Evolutionary conservation across 768 basidiomycete genomes (phyloP).

Genomic region (Amanita pallidorosea): DNA sequence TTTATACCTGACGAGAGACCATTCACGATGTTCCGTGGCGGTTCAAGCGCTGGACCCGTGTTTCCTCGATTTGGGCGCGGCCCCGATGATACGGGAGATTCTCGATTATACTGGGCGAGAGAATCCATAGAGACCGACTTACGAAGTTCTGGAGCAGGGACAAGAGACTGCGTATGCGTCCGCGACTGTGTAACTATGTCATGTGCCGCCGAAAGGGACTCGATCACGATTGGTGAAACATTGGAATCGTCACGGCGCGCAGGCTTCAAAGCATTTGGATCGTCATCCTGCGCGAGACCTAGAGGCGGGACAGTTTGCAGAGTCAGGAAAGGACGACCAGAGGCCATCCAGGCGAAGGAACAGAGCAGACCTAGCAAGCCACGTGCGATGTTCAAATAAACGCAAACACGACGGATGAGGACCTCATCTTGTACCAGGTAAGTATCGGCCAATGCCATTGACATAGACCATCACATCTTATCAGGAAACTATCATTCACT

Average conservation of each 20-base stretch:
- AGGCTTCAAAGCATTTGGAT: conserved; percentile 1
- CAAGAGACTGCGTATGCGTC: conserved; percentile 16
- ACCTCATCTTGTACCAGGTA: not conserved
- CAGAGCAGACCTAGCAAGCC: conserved; percentile 8
- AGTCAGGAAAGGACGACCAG: conserved; percentile 5
- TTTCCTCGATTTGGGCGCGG: conserved; percentile 28
- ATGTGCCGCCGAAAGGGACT: conserved; percentile 32
- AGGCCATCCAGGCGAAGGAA: conserved; percentile 16
- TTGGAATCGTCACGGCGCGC: not conserved
- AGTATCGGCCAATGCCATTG: no score
- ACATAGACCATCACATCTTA: not conserved
- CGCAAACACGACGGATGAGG: no score
- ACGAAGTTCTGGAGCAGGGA: conserved; percentile 35
- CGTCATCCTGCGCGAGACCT: conserved; percentile 4
- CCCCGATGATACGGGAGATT: conserved; percentile 18
- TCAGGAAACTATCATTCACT: no score
- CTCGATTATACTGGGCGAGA: conserved; percentile 39
- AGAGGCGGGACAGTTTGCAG: conserved; percentile 3
- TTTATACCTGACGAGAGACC: conserved; percentile 2
- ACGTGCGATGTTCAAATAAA: conserved; percentile 3
- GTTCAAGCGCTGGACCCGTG: conserved; percentile 23
- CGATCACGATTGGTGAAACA: conserved; percentile 12
- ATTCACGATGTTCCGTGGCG: conserved; percentile 15
- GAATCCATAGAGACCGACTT: conserved; percentile 77
- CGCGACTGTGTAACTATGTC: conserved; percentile 10